phyloP scores from a whole-genome alignment of 1,284 basidiomycete species.

The Moniliophthora roreri region DNA sequence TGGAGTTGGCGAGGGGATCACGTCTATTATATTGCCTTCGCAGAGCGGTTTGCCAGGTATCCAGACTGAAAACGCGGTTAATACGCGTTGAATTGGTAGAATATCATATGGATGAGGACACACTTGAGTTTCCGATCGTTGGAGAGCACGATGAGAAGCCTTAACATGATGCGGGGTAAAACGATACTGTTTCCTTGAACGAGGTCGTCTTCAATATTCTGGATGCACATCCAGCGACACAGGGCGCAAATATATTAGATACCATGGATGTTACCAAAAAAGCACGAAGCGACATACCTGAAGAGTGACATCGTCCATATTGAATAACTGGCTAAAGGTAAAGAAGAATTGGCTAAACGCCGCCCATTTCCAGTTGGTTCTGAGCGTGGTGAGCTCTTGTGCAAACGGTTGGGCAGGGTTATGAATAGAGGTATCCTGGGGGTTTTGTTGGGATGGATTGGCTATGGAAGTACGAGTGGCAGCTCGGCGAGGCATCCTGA shows the following conservation, averaged over 20 bases:
- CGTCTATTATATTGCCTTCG: conserved; percentile 73
- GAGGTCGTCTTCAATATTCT: conserved; percentile 81
- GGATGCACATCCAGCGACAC: conserved; percentile 13
- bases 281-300: conserved; percentile 43
- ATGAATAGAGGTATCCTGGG: conserved; percentile 23
- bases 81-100: conserved; percentile 20
- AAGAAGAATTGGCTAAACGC: conserved; percentile 80
- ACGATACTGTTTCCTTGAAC: conserved; percentile 56
- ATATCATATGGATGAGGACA: conserved; percentile 29
- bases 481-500: conserved; percentile 25
- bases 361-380: conserved; percentile 83
- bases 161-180: conserved; percentile 71
- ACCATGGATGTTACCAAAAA: conserved; percentile 13
- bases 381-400: conserved; percentile 46
- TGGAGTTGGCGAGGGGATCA: conserved; percentile 66
- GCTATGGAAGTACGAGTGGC: conserved; percentile 21
- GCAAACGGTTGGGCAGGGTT: conserved; percentile 34
- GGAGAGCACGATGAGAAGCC: conserved; percentile 70
- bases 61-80: conserved; percentile 42
- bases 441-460: conserved; percentile 18
- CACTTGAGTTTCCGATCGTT: conserved; percentile 80
- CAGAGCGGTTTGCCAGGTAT: conserved; percentile 74
- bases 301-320: conserved; percentile 63
- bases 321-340: conserved; percentile 68
- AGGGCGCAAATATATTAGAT: conserved; percentile 8